A percentile compares a stretch with the other conserved stretches of the same genome.
phyloP scores from a whole-genome alignment of 345 rosid genomes.

The Salix caprea region DNA sequence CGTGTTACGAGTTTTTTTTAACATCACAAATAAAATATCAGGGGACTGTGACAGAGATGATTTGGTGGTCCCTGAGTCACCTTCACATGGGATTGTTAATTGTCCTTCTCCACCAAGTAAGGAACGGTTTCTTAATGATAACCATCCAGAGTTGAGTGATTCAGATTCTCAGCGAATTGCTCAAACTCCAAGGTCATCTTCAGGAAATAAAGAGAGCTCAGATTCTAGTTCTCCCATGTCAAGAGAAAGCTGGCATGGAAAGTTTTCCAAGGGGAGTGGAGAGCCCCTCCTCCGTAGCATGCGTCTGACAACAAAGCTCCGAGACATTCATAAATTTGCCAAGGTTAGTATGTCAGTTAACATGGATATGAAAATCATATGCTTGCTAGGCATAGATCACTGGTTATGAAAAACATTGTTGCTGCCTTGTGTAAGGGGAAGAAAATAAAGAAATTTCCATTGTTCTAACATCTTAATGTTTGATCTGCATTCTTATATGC shows the following conservation, averaged over 20 bases:
- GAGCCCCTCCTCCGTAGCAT: conserved; percentile 70
- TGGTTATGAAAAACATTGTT: neutral
- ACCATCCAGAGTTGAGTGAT: conserved; percentile 56
- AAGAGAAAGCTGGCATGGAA: conserved; percentile 78
- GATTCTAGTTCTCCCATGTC: conserved; percentile 67
- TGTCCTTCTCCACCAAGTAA: conserved; percentile 55
- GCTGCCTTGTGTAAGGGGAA: neutral
- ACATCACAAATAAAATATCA: conserved; percentile 53
- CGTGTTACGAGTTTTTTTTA: conserved; percentile 64
- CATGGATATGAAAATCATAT: neutral
- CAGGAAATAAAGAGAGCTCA: conserved; percentile 58
- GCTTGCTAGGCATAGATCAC: neutral
- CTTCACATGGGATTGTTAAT: conserved; percentile 39
- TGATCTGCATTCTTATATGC: neutral
- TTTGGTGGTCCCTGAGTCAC: conserved; percentile 54
- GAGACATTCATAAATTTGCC: conserved; percentile 92
- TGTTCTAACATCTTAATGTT: neutral
- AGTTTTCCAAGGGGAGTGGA: conserved; percentile 48
- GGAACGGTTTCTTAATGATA: conserved; percentile 47
- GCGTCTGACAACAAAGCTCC: conserved; percentile 82
- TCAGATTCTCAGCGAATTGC: conserved; percentile 53
- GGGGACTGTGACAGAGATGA: conserved; percentile 81
- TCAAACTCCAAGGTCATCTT: conserved; percentile 41
- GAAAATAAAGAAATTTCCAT: neutral
- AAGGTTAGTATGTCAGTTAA: conserved; percentile 48